Evolutionary conservation across 805 yeast species (phyloP).

Genomic region (Komagataella phaffii): DNA sequence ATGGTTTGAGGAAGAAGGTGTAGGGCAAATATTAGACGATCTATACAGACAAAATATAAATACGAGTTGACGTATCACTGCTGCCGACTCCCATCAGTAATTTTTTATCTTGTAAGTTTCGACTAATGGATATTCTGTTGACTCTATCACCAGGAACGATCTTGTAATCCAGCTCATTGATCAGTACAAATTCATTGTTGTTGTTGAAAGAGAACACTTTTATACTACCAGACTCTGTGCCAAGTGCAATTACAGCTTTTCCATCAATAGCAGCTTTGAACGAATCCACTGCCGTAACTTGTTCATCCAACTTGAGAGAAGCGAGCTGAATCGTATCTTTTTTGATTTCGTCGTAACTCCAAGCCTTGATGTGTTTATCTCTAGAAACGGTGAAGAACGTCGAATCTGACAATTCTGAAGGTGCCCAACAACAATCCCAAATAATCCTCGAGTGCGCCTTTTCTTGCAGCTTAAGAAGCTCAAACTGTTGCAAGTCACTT

Average conservation of each 20-base stretch:
- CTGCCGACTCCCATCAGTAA: not conserved
- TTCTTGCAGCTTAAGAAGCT: slow-evolving; percentile 20
- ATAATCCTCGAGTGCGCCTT: slow-evolving; percentile 86
- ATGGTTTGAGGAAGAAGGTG: slow-evolving; percentile 7
- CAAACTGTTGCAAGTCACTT: slow-evolving; percentile 9
- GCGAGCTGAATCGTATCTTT: slow-evolving; percentile 19
- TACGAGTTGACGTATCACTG: slow-evolving; percentile 4
- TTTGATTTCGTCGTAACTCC: slow-evolving; percentile 26
- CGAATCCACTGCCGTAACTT: slow-evolving; percentile 60
- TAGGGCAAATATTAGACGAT: not conserved
- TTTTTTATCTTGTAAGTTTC: slow-evolving; percentile 1
- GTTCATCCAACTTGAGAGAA: slow-evolving; percentile 30
- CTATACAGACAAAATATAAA: not conserved
- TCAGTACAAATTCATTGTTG: slow-evolving; percentile 13
- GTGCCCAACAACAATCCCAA: slow-evolving; percentile 92
- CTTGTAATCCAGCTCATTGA: slow-evolving; percentile 20
- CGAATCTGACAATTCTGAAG: slow-evolving; percentile 21
- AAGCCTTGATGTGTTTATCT: slow-evolving; percentile 63
- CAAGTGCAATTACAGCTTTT: slow-evolving; percentile 37
- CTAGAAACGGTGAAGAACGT: slow-evolving; percentile 79
- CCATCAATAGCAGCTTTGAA: slow-evolving; percentile 18
- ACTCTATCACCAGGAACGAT: slow-evolving; percentile 52
- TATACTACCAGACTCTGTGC: slow-evolving; percentile 59
- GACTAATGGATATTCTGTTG: slow-evolving; percentile 46
- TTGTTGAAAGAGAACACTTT: slow-evolving; percentile 24